These are phyloP conservation scores for Luffa acutangula DNA, from an alignment of 306 rosid genomes.

Conservation along the genomic window DNA sequence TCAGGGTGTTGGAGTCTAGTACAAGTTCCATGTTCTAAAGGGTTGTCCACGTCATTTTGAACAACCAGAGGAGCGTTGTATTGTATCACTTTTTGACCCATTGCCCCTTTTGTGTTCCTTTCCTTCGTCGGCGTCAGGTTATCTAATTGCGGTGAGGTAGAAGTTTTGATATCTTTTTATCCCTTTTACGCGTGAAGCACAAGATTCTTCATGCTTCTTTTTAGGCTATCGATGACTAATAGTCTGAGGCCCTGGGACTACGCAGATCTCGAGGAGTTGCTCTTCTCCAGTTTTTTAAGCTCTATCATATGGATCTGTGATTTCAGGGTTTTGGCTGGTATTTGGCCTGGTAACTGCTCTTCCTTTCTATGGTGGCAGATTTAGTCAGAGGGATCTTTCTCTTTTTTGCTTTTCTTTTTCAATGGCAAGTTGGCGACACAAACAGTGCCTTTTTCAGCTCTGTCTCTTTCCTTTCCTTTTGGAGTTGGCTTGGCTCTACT, in stretches of 20 bases:
- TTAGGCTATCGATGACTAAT: slow-evolving; percentile 25
- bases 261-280: slow-evolving; percentile 74
- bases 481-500: slow-evolving; percentile 22
- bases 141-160: slow-evolving; percentile 4
- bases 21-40: not conserved
- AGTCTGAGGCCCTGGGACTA: slow-evolving; percentile 23
- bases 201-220: slow-evolving; percentile 33
- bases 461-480: slow-evolving; percentile 28
- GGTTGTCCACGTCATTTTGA: not conserved
- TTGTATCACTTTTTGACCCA: not conserved
- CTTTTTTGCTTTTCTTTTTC: slow-evolving; percentile 22
- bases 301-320: slow-evolving; percentile 10
- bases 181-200: slow-evolving; percentile 52
- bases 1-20: not conserved
- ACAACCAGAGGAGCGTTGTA: not conserved
- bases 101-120: slow-evolving; percentile 3
- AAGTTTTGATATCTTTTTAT: slow-evolving; percentile 6
- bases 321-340: slow-evolving; percentile 5
- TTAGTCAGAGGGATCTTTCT: slow-evolving; percentile 18
- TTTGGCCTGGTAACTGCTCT: slow-evolving; percentile 11
- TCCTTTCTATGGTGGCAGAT: slow-evolving; percentile 13
- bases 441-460: slow-evolving; percentile 48
- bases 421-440: slow-evolving; percentile 22
- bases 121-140: slow-evolving; percentile 19
- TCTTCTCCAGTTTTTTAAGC: slow-evolving; percentile 14